Evolutionary conservation across 2,329 filamentous ascomycete species (phyloP).

Genomic region (Gnomoniopsis smithogilvyi): DNA sequence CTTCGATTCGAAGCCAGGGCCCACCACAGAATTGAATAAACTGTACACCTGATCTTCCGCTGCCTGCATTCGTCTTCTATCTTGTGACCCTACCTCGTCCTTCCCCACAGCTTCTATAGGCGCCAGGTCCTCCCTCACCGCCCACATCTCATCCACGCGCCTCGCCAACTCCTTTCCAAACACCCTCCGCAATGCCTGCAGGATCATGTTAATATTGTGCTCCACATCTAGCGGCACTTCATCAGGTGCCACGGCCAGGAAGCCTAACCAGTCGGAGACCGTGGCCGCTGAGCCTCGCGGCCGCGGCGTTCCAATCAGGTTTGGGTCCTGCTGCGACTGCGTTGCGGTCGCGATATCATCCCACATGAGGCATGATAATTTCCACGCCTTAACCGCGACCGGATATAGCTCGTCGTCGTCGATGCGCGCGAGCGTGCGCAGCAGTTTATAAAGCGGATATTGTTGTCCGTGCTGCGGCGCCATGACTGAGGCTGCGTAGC

Average conservation of each 20-base stretch:
- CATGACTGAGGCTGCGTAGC: conserved; percentile 1
- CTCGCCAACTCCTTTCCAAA: not conserved
- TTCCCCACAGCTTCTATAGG: no score
- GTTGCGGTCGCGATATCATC: not conserved
- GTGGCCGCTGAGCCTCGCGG: not conserved
- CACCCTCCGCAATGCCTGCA: not conserved
- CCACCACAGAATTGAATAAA: no score
- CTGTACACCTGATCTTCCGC: no score
- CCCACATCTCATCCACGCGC: not conserved
- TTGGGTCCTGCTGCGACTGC: not conserved
- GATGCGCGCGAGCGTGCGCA: conserved; percentile 5
- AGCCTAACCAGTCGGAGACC: conserved; percentile 1
- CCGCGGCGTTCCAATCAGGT: not conserved
- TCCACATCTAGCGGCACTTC: not conserved
- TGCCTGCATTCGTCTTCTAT: no score
- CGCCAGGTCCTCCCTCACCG: no score
- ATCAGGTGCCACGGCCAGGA: not conserved
- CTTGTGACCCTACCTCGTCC: no score
- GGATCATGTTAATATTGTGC: not conserved
- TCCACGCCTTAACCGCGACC: conserved; percentile 10
- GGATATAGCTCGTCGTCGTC: conserved; percentile 11
- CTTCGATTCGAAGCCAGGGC: no score
- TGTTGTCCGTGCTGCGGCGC: not conserved
- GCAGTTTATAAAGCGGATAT: conserved; percentile 5
- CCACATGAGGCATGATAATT: conserved; percentile 11